These are phyloP conservation scores for Elongisporangium senticosum DNA, from an alignment of 352 stramenopile genomes.

Conservation along the genomic window DNA sequence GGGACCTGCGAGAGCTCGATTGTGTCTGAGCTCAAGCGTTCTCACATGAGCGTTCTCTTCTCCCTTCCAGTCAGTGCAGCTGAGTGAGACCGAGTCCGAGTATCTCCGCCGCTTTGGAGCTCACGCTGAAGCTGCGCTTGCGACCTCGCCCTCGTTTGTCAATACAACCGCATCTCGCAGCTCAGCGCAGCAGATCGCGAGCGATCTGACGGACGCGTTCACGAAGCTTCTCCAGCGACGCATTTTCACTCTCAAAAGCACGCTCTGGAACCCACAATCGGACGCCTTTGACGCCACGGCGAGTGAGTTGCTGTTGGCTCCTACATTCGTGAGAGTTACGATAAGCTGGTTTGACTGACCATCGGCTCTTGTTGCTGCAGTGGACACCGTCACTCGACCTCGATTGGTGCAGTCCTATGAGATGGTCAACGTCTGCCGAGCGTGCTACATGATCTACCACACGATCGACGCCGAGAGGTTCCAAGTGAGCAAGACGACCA, in stretches of 20 bases:
- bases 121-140: constrained; percentile 36
- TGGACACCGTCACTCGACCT: constrained; percentile 14
- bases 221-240: constrained; percentile 49
- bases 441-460: constrained; percentile 51
- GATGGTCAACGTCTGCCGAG: constrained; percentile 35
- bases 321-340: constrained; percentile 5
- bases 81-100: constrained; percentile 49
- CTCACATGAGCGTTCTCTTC: neutral
- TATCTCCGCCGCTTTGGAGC: constrained; percentile 57
- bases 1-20: neutral
- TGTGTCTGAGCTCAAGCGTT: neutral
- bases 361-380: constrained; percentile 12
- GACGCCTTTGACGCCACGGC: constrained; percentile 48
- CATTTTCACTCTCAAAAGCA: constrained; percentile 68
- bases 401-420: constrained; percentile 41
- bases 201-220: constrained; percentile 13
- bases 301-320: constrained; percentile 15
- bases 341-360: neutral
- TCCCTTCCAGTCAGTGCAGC: constrained; percentile 35
- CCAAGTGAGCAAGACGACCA: constrained; percentile 28
- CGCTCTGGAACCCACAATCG: constrained; percentile 63
- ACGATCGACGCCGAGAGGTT: constrained; percentile 39
- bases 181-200: neutral
- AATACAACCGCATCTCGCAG: neutral
- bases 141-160: constrained; percentile 1